Evolutionary conservation across 1,139 yeast genomes (phyloP).

Genomic region (Hansenula anomala): DNA sequence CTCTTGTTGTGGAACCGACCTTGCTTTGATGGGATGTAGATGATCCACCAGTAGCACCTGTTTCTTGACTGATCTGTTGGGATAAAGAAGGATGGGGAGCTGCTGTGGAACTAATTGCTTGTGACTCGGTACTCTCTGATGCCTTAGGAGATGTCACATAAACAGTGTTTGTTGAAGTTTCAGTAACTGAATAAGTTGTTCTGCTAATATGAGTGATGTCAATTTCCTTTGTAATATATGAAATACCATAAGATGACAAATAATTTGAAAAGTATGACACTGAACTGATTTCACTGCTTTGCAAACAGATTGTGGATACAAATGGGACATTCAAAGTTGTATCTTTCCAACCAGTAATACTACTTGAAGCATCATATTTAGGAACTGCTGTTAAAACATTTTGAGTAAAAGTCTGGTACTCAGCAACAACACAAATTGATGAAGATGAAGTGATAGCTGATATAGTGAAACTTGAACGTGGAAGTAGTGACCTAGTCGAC

Average conservation of each 20-base stretch:
- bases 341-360: constrained; percentile 20
- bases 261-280: constrained; percentile 14
- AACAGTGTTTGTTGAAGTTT: constrained; percentile 10
- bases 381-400: constrained; percentile 17
- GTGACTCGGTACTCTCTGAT: too few species aligned
- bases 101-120: neutral
- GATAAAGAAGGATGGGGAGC: neutral
- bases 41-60: neutral
- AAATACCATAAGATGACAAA: constrained; percentile 16
- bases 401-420: constrained; percentile 18
- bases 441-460: constrained; percentile 16
- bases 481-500: neutral
- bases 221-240: constrained; percentile 15
- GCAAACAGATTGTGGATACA: constrained; percentile 18
- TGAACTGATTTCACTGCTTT: constrained; percentile 12
- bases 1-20: too few species aligned
- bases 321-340: constrained; percentile 10
- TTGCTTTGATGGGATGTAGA: too few species aligned
- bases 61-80: neutral
- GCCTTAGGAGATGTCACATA: too few species aligned
- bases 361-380: constrained; percentile 9
- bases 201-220: constrained; percentile 19
- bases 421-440: constrained; percentile 18
- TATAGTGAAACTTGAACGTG: constrained; percentile 1
- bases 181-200: constrained; percentile 12